Conservation (phyloP, 83 land plant genomes). For the Picea mariana region DNA sequence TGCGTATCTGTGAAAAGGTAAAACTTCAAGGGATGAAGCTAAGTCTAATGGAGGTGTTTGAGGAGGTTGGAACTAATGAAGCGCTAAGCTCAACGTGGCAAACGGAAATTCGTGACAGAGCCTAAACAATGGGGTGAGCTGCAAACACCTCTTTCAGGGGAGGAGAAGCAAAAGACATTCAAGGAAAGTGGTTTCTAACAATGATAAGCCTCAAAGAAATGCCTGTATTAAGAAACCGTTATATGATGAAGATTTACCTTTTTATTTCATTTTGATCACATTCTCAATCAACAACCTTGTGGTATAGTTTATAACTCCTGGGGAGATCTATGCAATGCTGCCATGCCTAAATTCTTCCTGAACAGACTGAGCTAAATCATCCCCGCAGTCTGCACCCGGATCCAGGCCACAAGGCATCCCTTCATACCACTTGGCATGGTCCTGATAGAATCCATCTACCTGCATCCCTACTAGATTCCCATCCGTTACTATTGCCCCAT, state of each 20-base stretch:
- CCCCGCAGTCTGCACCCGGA: conserved; percentile 54
- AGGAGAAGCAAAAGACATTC: too few species aligned
- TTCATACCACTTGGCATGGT: conserved; percentile 79
- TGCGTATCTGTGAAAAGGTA: not conserved
- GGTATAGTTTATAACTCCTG: not conserved
- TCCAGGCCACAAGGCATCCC: conserved; percentile 67
- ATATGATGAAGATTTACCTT: not conserved
- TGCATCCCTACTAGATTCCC: conserved; percentile 60
- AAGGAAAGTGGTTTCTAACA: not conserved
- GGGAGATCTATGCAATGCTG: conserved; percentile 38
- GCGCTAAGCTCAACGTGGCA: not conserved
- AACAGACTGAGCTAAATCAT: conserved; percentile 33
- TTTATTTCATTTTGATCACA: not conserved
- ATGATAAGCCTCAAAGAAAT: not conserved
- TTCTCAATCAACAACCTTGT: not conserved
- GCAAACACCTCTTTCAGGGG: not conserved
- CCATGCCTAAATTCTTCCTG: conserved; percentile 48
- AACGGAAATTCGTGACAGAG: not conserved
- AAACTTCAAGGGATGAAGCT: not conserved
- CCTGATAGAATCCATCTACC: conserved; percentile 69
- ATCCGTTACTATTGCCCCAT: conserved; percentile 44
- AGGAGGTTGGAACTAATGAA: conserved; percentile 3
- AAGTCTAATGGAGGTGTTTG: not conserved
- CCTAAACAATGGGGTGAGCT: too few species aligned
- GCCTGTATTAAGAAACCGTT: conserved; percentile 1